These are phyloP conservation scores for Stellera chamaejasme DNA, from an alignment of 345 rosid genomes.

Conservation along the genomic window DNA sequence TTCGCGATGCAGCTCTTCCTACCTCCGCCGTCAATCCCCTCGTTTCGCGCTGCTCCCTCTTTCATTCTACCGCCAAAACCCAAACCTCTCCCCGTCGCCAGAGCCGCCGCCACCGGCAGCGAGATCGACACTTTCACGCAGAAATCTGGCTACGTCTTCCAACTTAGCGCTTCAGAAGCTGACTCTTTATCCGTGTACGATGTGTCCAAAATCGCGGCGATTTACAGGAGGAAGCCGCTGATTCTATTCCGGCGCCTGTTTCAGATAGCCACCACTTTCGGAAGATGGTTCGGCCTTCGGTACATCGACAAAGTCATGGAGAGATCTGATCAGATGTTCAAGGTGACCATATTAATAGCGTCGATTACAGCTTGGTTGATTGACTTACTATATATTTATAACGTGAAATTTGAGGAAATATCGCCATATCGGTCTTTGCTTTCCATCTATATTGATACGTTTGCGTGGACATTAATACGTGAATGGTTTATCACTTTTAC, in stretches of 20 bases:
- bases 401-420: too few relatives aligned
- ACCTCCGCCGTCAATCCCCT: constrained; percentile 19
- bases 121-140: constrained; percentile 65
- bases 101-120: constrained; percentile 22
- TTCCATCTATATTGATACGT: too few relatives aligned
- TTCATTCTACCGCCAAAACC: constrained; percentile 4
- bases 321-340: constrained; percentile 66
- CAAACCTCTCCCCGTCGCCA: constrained; percentile 13
- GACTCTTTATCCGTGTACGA: constrained; percentile 54
- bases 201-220: constrained; percentile 30
- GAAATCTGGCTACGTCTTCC: constrained; percentile 81
- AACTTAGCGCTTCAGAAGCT: constrained; percentile 51
- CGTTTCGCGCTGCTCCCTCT: constrained; percentile 36
- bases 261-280: constrained; percentile 65
- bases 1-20: constrained; percentile 15
- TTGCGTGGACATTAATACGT: too few relatives aligned
- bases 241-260: constrained; percentile 59
- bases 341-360: constrained; percentile 26
- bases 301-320: constrained; percentile 50
- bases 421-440: too few relatives aligned
- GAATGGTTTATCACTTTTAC: too few relatives aligned
- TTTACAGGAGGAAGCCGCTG: constrained; percentile 64
- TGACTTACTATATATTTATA: too few relatives aligned
- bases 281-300: constrained; percentile 68
- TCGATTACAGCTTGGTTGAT: too few relatives aligned